Conservation (phyloP, 768 basidiomycete genomes). For the Rhodotorula babjevae region DNA sequence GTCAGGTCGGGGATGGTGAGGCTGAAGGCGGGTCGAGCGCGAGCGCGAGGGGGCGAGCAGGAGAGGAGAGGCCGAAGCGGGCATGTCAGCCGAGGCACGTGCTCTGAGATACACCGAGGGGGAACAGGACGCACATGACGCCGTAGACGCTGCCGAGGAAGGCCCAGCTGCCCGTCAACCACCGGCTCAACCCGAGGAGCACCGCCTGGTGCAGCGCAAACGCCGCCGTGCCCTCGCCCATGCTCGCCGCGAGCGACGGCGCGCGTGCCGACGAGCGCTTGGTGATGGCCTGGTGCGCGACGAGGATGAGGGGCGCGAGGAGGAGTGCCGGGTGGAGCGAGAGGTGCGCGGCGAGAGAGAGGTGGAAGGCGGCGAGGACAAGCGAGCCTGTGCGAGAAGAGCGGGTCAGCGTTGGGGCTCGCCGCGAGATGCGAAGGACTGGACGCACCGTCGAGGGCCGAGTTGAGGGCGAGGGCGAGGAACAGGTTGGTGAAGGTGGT, state of each 20-base stretch:
- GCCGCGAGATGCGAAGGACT: background rate
- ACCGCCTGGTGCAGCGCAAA: slow-evolving; percentile 54
- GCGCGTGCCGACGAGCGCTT: background rate
- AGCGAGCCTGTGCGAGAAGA: slow-evolving; percentile 53
- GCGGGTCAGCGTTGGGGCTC: background rate
- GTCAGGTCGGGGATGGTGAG: slow-evolving; percentile 79
- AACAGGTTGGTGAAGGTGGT: slow-evolving; percentile 75
- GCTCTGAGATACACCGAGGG: no score
- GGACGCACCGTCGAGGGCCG: slow-evolving; percentile 4
- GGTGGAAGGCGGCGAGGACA: slow-evolving; percentile 58
- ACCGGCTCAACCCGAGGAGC: slow-evolving; percentile 9
- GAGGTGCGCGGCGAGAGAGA: slow-evolving; percentile 68
- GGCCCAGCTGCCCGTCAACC: slow-evolving; percentile 34
- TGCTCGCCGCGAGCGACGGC: background rate
- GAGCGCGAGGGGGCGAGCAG: background rate
- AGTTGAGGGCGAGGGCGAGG: slow-evolving; percentile 51
- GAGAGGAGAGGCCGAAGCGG: background rate
- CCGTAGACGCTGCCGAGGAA: slow-evolving; percentile 36
- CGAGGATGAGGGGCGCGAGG: slow-evolving; percentile 61
- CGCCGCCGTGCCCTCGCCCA: slow-evolving; percentile 51
- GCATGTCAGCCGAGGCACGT: no score
- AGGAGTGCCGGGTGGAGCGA: slow-evolving; percentile 68
- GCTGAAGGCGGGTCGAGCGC: slow-evolving; percentile 49
- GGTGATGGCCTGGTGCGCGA: slow-evolving; percentile 54
- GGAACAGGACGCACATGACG: slow-evolving; percentile 29